These are phyloP conservation scores for Calonectria hawksworthii DNA, from an alignment of 2,329 filamentous ascomycete species.

Conservation along the genomic window DNA sequence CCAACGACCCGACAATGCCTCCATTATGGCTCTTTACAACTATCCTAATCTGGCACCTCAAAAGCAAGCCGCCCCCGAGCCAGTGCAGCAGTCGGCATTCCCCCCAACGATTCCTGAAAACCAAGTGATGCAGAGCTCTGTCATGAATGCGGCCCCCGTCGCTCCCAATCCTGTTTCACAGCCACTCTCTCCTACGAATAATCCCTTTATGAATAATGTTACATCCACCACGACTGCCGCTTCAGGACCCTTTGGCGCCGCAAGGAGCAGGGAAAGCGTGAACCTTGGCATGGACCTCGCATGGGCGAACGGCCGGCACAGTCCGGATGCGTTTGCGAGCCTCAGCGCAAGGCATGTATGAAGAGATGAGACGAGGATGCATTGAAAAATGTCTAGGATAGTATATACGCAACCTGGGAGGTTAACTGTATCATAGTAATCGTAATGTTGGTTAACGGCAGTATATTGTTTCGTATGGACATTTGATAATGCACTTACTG, in stretches of 20 bases:
- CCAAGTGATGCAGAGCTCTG: conserved; percentile 43
- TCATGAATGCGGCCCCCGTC: conserved; percentile 39
- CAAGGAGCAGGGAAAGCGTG: conserved; percentile 78
- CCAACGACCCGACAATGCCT: conserved; percentile 75
- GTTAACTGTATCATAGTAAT: conserved; percentile 47
- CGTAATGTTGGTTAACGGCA: conserved; percentile 43
- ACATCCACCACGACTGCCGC: conserved; percentile 41
- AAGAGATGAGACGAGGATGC: conserved; percentile 44
- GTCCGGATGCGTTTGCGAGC: conserved; percentile 84
- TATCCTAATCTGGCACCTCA: conserved; percentile 67
- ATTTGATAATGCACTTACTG: conserved; percentile 1
- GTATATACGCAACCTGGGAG: conserved; percentile 37
- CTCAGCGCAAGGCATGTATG: conserved; percentile 73
- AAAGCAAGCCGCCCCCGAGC: conserved; percentile 49
- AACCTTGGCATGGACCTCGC: conserved; percentile 74
- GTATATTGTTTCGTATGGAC: conserved; percentile 15
- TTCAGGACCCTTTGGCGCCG: conserved; percentile 59
- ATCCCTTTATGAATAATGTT: conserved; percentile 67
- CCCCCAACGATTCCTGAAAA: conserved; percentile 48
- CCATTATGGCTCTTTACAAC: conserved; percentile 83
- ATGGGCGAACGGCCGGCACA: conserved; percentile 79
- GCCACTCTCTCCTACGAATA: conserved; percentile 62
- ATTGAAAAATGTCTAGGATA: conserved; percentile 39
- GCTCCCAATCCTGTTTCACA: conserved; percentile 49
- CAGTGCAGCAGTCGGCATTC: conserved; percentile 43